A percentile compares a stretch with the other conserved stretches of the same genome.
Conservation (phyloP, 495 filamentous ascomycete species). For the Bombardia bombarda region DNA sequence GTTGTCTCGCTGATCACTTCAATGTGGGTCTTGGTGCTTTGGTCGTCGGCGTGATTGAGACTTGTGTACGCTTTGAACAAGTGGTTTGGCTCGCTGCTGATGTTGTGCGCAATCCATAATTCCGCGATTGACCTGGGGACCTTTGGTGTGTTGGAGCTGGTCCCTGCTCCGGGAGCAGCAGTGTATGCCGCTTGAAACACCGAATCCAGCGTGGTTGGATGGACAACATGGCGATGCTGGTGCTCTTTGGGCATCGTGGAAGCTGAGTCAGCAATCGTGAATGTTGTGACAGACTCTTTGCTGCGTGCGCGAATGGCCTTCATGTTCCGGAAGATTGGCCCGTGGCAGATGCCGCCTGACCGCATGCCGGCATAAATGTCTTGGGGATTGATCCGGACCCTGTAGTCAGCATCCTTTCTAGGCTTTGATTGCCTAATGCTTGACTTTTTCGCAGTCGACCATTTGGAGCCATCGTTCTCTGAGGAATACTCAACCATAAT, state of each 20-base stretch:
- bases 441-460: constrained; percentile 1
- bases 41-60: constrained; percentile 12
- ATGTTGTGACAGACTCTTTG: constrained; percentile 15
- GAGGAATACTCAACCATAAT: constrained; percentile 17
- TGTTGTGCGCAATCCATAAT: constrained; percentile 17
- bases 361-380: constrained; percentile 23
- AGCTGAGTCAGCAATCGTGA: constrained; percentile 30
- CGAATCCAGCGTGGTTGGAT: constrained; percentile 40
- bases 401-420: constrained; percentile 12
- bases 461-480: constrained; percentile 2
- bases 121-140: constrained; percentile 17
- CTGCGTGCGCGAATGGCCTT: constrained; percentile 15
- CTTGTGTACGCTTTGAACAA: constrained; percentile 14
- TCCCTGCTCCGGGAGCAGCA: constrained; percentile 12
- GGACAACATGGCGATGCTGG: constrained; percentile 35
- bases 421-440: background rate
- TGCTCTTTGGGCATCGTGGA: constrained; percentile 34
- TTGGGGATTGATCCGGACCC: constrained; percentile 10
- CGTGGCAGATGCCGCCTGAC: constrained; percentile 27
- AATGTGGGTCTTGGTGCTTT: constrained; percentile 13
- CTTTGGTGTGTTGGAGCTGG: constrained; percentile 5
- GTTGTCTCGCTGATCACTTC: constrained; percentile 6
- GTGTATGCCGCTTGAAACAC: constrained; percentile 30
- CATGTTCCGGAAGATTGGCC: constrained; percentile 30
- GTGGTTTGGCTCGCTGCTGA: constrained; percentile 7